Base-by-base conservation (phyloP, 306 rosid species). In the Quillaja saponaria region DNA sequence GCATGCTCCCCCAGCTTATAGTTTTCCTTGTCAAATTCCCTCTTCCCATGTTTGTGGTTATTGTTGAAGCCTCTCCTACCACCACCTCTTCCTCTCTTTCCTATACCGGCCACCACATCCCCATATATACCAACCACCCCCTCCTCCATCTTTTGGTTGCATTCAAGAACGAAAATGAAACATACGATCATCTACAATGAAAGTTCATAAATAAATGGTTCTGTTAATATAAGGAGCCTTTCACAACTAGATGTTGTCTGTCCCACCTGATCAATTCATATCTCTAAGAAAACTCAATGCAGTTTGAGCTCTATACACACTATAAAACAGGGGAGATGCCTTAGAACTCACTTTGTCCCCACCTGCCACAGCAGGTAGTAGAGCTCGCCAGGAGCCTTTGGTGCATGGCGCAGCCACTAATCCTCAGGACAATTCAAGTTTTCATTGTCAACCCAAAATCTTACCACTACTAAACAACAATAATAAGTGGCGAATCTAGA, bases 41-140 rank as follows among this genome's bases (percentile, higher is more conserved):
- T 77, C 16, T 77, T 72, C 70, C 66, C 48, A n/a, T 48, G 0
- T 13, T 10, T 35, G 21, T 67, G 53, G 8, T 74, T 4, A 33
- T 58, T 5, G 16, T 15, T 11, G n/a, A 13, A 9, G 10, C 78
- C 65, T 59, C 70, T 47, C 7, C 75, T 57, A 6, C 71, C 12
- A 20, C 71, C 68, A 49, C 80, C 55, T 55, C 57, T 73, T 61
- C 76, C 44, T 42, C 58, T 74, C 71, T 63, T 54, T 34, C 71
- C 76, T 76, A 45, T 76, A 65, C 14, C 55, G 66, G 7, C 80
- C 63, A 18, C 80, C 86, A 67, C 97, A 91, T 6, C 95, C 91
- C 95, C 95, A 85, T 64, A 78, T 78, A 81, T 79, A 80, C 80
- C 76, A 68, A 3, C 96, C 97, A 20, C 87, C 77, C 15, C 97